Base-by-base conservation (phyloP, 2,329 filamentous ascomycete genomes). In the Aspergillus viridinutans region DNA sequence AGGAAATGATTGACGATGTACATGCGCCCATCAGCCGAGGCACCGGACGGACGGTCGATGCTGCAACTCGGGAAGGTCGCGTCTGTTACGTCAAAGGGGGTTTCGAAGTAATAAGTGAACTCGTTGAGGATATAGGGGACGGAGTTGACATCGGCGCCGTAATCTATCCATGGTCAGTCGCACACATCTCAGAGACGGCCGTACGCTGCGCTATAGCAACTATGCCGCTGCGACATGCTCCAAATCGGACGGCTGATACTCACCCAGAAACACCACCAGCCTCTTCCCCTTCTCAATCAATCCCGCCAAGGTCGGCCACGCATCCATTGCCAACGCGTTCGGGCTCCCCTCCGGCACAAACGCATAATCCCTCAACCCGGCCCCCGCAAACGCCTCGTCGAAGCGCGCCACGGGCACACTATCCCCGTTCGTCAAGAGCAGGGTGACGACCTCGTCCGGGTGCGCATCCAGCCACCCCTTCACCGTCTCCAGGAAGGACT, bases 381-480 rank as follows among this genome's bases (percentile, higher is more conserved):
- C 69, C 25, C 59, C 61, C 3, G 58, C 52, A 55, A 76, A 76
- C 1, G 67, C 68, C 47, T 70, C 62, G 4, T 67, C 70, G 42
- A 76, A 76, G 17, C 66, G 57, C 28, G 58, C 59, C 8, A 75
- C 64, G 21, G 65, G 60, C 12, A 75, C 53, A 9, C 61, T 64
- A 50, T 89, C 86, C 4, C 75, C 77, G 64, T 89, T 88, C 4
- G 85, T 87, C 49, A 89, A 72, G 10, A 89, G 78, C 51, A 89
- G 67, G 0, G 83, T 86, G 12, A 88, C 78, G 6, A 88, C 83
- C 57, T 89, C 85, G 55, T 85, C 72, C 4, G 80, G 73, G 61
- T 89, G 80, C 20, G 56, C 55, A 50, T 83, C 81, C 61, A 90
- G 74, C 82, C 85, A 90, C 1, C 69, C 72, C 67, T 84, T 85